Percentiles rank a stretch among this genome's conserved stretches.
These are phyloP conservation scores for Leucocoprinus sp. DNA, from an alignment of 768 basidiomycete genomes.

Conservation along the genomic window DNA sequence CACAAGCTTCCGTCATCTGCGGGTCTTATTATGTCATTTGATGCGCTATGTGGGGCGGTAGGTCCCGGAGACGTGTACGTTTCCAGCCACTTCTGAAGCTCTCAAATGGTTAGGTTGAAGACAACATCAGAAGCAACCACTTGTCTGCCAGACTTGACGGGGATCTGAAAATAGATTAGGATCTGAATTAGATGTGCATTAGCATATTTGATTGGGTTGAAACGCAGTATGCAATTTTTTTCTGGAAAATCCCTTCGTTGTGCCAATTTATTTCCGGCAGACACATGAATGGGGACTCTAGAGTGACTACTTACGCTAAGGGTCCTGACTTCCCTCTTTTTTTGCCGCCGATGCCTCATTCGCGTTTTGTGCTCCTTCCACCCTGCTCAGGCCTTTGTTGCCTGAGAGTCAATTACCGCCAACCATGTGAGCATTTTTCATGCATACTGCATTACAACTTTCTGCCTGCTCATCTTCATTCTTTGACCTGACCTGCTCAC, in stretches of 20 bases:
- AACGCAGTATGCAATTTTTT: slow-evolving; percentile 29
- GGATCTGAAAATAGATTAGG: slow-evolving; percentile 25
- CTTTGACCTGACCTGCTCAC: background rate
- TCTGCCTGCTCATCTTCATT: background rate
- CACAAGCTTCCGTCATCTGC: background rate
- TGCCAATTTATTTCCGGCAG: slow-evolving; percentile 18
- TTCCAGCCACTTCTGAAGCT: background rate
- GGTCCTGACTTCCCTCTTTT: slow-evolving; percentile 13
- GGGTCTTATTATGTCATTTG: slow-evolving; percentile 16
- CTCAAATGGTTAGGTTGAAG: too few species aligned
- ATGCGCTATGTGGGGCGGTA: slow-evolving; percentile 9
- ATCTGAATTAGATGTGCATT: slow-evolving; percentile 17
- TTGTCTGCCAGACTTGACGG: slow-evolving; percentile 18
- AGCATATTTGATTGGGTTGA: slow-evolving; percentile 32
- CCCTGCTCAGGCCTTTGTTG: slow-evolving; percentile 18
- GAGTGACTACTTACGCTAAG: slow-evolving; percentile 16
- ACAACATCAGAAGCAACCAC: background rate
- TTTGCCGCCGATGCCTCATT: slow-evolving; percentile 3
- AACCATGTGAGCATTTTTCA: slow-evolving; percentile 8
- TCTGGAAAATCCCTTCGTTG: slow-evolving; percentile 23
- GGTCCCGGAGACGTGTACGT: background rate
- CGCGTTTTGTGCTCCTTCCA: slow-evolving; percentile 18
- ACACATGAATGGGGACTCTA: slow-evolving; percentile 11
- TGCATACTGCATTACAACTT: background rate
- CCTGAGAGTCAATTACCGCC: slow-evolving; percentile 13